phyloP scores from a whole-genome alignment of 2,329 filamentous ascomycete genomes.

The Albifimbria verrucaria region DNA sequence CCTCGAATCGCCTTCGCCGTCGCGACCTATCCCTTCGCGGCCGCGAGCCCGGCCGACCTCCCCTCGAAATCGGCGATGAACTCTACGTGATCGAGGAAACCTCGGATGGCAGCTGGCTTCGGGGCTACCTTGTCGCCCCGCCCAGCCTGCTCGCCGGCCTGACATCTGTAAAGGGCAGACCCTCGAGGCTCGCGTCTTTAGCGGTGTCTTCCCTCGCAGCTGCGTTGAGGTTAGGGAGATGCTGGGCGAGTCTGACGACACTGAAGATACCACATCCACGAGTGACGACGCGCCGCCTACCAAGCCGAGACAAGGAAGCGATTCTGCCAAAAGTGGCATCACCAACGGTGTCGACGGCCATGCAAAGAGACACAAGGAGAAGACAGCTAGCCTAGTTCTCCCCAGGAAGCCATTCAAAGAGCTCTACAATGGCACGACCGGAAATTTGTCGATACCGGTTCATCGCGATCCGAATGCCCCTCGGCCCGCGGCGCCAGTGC shows the following conservation, averaged over 20 bases:
- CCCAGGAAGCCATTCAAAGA: conserved; percentile 30
- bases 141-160: conserved; percentile 89
- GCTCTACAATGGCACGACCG: conserved; percentile 35
- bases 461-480: conserved; percentile 63
- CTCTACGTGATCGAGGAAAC: conserved; percentile 98
- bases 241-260: conserved; percentile 68
- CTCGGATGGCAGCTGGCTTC: conserved; percentile 86
- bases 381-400: conserved; percentile 18
- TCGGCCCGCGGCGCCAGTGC: conserved; percentile 86
- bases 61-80: conserved; percentile 96
- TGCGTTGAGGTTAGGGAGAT: conserved; percentile 95
- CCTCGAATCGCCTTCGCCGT: conserved; percentile 97
- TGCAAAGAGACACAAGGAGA: conserved; percentile 30
- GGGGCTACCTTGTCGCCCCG: conserved; percentile 91
- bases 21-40: conserved; percentile 89
- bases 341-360: conserved; percentile 32
- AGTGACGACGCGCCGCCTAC: conserved; percentile 29
- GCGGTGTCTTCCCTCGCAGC: conserved; percentile 93
- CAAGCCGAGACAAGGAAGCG: conserved; percentile 31
- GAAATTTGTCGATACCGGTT: conserved; percentile 43
- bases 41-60: conserved; percentile 86
- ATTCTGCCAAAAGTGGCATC: conserved; percentile 55
- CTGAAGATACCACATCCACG: conserved; percentile 36
- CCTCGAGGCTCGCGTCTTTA: conserved; percentile 92
- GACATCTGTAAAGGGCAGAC: conserved; percentile 91